Evolutionary conservation across 148 eudicot species (phyloP), one percentile per base, ranked within the genome.

Genomic region (Cornus suecica): DNA sequence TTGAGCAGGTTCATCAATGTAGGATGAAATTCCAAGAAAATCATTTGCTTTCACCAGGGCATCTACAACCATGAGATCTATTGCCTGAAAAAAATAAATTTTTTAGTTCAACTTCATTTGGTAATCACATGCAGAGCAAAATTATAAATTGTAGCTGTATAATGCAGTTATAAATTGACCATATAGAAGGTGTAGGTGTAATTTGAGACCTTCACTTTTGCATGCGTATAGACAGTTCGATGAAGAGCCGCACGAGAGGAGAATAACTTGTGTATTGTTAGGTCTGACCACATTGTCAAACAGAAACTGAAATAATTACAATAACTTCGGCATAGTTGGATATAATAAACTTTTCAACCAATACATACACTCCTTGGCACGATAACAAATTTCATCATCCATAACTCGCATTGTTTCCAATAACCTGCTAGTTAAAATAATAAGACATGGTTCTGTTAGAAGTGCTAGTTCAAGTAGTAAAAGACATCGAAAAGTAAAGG

Each of bases 61-160:
- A 86, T 90, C 93, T 58, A 83, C 86, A 23, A 90, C 73, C 93
- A 90, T 90, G 77, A 88, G 88, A 71, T 90, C 93, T 65, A 90
- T 80, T 45, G 86, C 91, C 93, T 90, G 83, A 22, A 65, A 48
- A 58, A 72, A 54, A 31, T 30, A 66, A 41, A 74, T 66, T 20
- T 4, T 48, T 52, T 32, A 70, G 65, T 65, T 25, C 9, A 13
- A 65, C 23, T 64, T 32, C 26, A 71, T 23, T 25, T 32, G 30
- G 26, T 2, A 0, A 22, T 68, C n/a, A 65, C 66, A 2, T 22
- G 37, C 27, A 13, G 23, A 41, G 10, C 28, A 65, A 22, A 56
- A 31, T 30, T 58, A 18, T 20, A 25, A 58, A 7, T 3, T 70
- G 58, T 56, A 18, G 26, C 42, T 27, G 13, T 60, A 65, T 1